Base-by-base conservation (phyloP, 2,329 filamentous ascomycete genomes). In the Pestalotiopsis sp. region DNA sequence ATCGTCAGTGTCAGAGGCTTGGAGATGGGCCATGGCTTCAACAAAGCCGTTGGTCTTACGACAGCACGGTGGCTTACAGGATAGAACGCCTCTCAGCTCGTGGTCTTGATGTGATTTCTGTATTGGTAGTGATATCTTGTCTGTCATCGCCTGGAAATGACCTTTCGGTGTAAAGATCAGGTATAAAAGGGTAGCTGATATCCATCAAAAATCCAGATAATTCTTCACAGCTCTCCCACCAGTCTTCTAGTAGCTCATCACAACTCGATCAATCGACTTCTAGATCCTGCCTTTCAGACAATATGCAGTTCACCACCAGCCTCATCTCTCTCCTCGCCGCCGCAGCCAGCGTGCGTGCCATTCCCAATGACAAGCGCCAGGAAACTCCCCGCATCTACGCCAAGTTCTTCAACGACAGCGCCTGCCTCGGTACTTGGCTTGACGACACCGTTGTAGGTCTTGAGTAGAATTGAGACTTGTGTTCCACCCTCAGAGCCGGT, bases 161-260 rank as follows among this genome's bases (percentile, higher is more conserved):
- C 7, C 6, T 7, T 23, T 36, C 13, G 11, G 23, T 3, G 57
- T 27, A 6, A 6, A 31, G 68, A 64, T 49, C 14, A 68, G 57
- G 11, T 68, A 69, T 36, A 72, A 57, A 52, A 31, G 62, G 39
- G 20, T 31, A 25, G n/a, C 25, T 12, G 13, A 11, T 56, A n/a
- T 31, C 7, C 62, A 23, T 17, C 41, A 27, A 38, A 23, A 13
- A 63, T 63, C 4, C 17, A 45, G 14, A 20, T 23, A 14, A 17
- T 25, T 56, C 58, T 61, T 36, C 65, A 68, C 17, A 58, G 76
- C 77, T 49, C 76, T 77, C 65, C 57, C 13, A 13, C 12, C 23
- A 27, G 73, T 68, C 14, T 75, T 77, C 36, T 13, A 63, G n/a
- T 36, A 77, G 7, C 31, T 75, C 25, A 56, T 66, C 5, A 73